Evolutionary conservation across 805 yeast species (phyloP), one percentile per base, ranked within the genome.

Genomic region (Candida suzukii): DNA sequence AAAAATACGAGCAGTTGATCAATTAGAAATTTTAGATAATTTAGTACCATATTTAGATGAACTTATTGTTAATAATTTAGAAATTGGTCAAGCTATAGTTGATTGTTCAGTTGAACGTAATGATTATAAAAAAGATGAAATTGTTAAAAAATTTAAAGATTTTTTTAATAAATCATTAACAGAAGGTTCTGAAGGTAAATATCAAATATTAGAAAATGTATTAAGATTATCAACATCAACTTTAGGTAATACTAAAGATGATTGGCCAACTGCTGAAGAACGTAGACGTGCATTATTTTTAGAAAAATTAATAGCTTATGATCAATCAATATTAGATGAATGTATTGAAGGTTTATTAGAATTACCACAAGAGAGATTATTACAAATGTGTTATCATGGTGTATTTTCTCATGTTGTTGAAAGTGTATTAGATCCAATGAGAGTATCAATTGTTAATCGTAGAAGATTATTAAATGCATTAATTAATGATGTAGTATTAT

Each of bases 181-280:
- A 53, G 54, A 17, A 58, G 57, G 29, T 52, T 6, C 17, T 10
- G 6, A 63, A 2, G 58, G 64, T 20, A 51, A 55, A 1, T 61
- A 67, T 4, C 78, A 72, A 44, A 71, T 86, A 37, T 64, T 85
- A 46, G 95, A 85, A 49, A 82, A 80, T 45, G 73, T 83, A 20
- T 66, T 87, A 39, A 74, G 74, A 50, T 61, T 87, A 46, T 70
- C 80, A 5, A 65, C 74, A 1, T 84, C 95, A 0, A 87, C 95
- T 0, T 64, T 87, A 42, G 93, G 91, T 25, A 84, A 85, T 60
- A 82, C 88, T 2, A 75, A 76, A 47, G 95, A 79, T 50, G 95
- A 87, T 58, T 86, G 95, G 95, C 95, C 95, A 37, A 87, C 95
- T 1, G 83, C 88, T 0, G 93, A 85, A 52, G 95, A 87, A 57